phyloP scores from a whole-genome alignment of 1,139 yeast genomes.

The Fermentozyma sake region DNA sequence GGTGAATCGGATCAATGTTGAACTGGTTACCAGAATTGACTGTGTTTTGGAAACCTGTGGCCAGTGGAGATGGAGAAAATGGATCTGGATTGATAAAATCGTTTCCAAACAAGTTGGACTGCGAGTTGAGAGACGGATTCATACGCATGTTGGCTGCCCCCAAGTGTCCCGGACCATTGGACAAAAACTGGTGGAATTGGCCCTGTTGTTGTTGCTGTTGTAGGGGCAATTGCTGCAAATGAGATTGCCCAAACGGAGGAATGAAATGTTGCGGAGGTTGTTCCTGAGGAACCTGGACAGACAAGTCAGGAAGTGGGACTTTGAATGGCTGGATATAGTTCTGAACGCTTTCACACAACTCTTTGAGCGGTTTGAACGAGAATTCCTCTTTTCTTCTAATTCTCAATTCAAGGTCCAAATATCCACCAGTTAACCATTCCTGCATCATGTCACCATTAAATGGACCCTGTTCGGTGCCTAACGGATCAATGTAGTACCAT shows the following conservation, averaged over 20 bases:
- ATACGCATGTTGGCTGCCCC: slow-evolving; percentile 25
- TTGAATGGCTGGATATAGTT: slow-evolving; percentile 58
- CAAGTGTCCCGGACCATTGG: slow-evolving; percentile 17
- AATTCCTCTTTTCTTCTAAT: slow-evolving; percentile 53
- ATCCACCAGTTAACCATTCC: slow-evolving; percentile 65
- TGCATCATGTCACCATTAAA: slow-evolving; percentile 75
- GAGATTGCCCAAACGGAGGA: slow-evolving; percentile 6
- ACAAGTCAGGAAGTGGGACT: slow-evolving; percentile 36
- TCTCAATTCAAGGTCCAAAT: slow-evolving; percentile 51
- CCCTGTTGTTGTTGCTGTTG: slow-evolving; percentile 10
- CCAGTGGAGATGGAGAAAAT: slow-evolving; percentile 14
- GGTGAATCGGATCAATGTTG: slow-evolving; percentile 23
- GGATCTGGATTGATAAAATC: slow-evolving; percentile 26
- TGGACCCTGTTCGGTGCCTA: slow-evolving; percentile 76
- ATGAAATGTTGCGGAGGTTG: slow-evolving; percentile 8
- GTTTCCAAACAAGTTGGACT: slow-evolving; percentile 21
- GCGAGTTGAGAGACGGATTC: slow-evolving; percentile 14
- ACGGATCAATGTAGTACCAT: slow-evolving; percentile 74
- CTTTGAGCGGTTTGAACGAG: slow-evolving; percentile 37
- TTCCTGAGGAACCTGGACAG: slow-evolving; percentile 5
- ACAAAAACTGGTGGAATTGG: slow-evolving; percentile 21
- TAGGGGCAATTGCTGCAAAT: slow-evolving; percentile 7
- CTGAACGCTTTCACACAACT: slow-evolving; percentile 42
- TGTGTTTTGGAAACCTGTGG: slow-evolving; percentile 7
- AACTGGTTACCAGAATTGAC: slow-evolving; percentile 13